Evolutionary conservation across 352 stramenopile species (phyloP), one percentile per base, ranked within the genome.

Genomic region (Globisporangium sylvaticum): DNA sequence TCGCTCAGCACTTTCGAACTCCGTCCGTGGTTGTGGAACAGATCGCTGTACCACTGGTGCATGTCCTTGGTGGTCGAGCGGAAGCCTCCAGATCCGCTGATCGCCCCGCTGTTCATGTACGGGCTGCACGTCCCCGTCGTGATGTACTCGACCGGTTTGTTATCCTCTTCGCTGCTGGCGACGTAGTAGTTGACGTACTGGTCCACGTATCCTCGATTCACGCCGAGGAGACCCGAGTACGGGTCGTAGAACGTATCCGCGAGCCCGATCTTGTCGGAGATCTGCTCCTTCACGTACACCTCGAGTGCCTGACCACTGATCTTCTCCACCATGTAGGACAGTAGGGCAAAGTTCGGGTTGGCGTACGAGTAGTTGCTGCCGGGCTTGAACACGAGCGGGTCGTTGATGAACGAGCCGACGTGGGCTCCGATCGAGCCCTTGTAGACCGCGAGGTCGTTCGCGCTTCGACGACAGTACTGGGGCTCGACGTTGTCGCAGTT

Each of bases 261-360:
- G 12, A 89, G 52, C 0, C 72, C 70, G 22, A 87, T 37, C 0
- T 65, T 69, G 39, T 78, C 34, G 24, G 76, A 73, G 66, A 89
- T 75, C 25, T 80, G 66, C 60, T 70, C 63, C 25, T 80, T n/a
- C 15, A 89, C 20, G 58, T 89, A 89, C 24, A 67, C 54, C 39
- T 66, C 67, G n/a, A 87, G 66, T 1, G 56, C n/a, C 29, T 81
- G 12, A 0, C 72, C 75, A 57, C 81, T 89, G 27, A 89, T 32
- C 59, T 79, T 83, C 64, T 89, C 81, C 46, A 89, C 74, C 69
- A 89, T 72, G 63, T 88, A 89, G 7, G 76, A 70, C 15, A 83
- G 57, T 20, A 89, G 25, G 29, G 83, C 67, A 34, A 78, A 88
- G 63, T 88, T 88, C 15, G 77, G 67, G 59, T 87, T 80, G 1